Conservation (phyloP, 228 moss, liverwort and hornwort genomes). For the Sphagnum magellanicum region DNA sequence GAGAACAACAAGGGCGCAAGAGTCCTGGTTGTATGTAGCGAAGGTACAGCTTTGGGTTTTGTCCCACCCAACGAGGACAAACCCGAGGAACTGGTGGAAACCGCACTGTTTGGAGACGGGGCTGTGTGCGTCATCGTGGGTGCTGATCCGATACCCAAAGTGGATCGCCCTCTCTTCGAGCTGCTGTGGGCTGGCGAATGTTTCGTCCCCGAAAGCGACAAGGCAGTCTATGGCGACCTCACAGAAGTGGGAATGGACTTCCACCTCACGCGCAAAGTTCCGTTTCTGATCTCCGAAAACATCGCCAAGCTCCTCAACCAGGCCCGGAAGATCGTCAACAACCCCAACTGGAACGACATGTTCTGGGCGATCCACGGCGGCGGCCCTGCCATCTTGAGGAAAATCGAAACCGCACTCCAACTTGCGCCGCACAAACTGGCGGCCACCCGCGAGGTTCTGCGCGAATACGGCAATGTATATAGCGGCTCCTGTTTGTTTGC, state of each 20-base stretch:
- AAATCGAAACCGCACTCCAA: too few species aligned
- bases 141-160: not conserved
- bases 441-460: too few species aligned
- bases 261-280: too few species aligned
- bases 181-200: not conserved
- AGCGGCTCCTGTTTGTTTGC: too few species aligned
- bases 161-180: not conserved
- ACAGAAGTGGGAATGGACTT: not conserved
- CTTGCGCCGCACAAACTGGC: too few species aligned
- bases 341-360: not conserved
- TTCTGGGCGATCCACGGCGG: not conserved
- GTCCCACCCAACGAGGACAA: not conserved
- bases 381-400: too few species aligned
- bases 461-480: too few species aligned
- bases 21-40: not conserved
- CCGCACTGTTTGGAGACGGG: not conserved
- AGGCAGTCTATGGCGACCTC: not conserved
- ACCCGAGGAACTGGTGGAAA: not conserved
- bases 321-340: not conserved
- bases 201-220: not conserved
- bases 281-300: too few species aligned
- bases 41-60: not conserved
- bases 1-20: slow-evolving; percentile 2
- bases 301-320: not conserved
- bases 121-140: not conserved